Evolutionary conservation across 2,329 filamentous ascomycete genomes (phyloP), one percentile per base, ranked within the genome.

Genomic region (Epichloe uncinata): DNA sequence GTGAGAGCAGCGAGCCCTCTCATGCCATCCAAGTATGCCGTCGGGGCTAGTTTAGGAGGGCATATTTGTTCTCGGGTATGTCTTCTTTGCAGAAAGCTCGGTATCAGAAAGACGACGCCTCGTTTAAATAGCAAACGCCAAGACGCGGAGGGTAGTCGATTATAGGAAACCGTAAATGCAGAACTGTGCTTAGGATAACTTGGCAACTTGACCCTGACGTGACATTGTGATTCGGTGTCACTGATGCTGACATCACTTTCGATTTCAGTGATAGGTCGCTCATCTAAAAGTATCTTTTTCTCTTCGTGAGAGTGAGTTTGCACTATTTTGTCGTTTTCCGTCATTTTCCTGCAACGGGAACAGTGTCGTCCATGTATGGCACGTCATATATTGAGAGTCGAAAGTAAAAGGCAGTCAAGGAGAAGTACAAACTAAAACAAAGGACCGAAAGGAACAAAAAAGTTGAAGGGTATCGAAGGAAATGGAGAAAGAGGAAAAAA

Each of bases 11-110:
- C 76, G 12, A 79, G 60, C 13, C 76, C 76, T 53, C 76, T 71
- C 67, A 79, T 73, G 52, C 76, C 76, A 56, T 79, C 77, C 44
- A 79, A 73, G 56, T 79, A 78, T 7, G 76, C 69, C 8, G 76
- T 79, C 15, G 76, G 75, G 36, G 68, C 61, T n/a, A 73, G 62
- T 45, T 67, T 69, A 22, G 68, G 61, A 4, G 65, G 60, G n/a
- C 66, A 65, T 46, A 65, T 64, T 45, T 67, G 63, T 48, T 72
- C 68, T 38, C 69, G 62, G 35, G 64, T 64, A 51, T 70, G 60
- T 30, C 67, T 66, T 45, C 68, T 65, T 46, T 75, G 73, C 43
- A 77, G 55, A 55, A 77, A 77, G 60, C 70, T 74, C n/a, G 75
- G 75, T n/a, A 74, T 60, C 15, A 78, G 61, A 57, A 76, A 77